A percentile compares a stretch with the other conserved stretches of the same genome.
These are phyloP conservation scores for Calonectria fujianensis DNA, from an alignment of 2,329 filamentous ascomycete genomes.

Conservation along the genomic window DNA sequence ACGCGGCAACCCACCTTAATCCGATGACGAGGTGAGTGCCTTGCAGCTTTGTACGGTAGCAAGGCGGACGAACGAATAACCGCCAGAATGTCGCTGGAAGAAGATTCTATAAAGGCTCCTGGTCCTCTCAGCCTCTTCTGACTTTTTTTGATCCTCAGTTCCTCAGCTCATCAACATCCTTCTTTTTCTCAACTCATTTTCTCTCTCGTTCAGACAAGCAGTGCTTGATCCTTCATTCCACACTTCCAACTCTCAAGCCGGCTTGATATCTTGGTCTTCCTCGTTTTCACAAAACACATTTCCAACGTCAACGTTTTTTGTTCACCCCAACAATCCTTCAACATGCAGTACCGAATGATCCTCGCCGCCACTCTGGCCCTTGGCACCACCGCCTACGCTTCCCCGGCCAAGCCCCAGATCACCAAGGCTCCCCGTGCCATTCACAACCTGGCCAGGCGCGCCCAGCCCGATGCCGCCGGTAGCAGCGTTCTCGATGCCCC, in stretches of 20 bases:
- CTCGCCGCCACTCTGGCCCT: constrained; percentile 52
- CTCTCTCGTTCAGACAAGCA: constrained; percentile 53
- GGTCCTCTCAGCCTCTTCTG: not conserved
- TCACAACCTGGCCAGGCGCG: constrained; percentile 44
- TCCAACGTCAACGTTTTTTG: constrained; percentile 15
- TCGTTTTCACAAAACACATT: constrained; percentile 18
- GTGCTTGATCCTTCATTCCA: constrained; percentile 53
- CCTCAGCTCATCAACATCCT: constrained; percentile 47
- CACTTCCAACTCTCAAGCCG: constrained; percentile 45
- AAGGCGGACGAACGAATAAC: not conserved
- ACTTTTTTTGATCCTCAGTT: constrained; percentile 30
- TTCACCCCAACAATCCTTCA: constrained; percentile 24
- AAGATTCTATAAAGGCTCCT: constrained; percentile 45
- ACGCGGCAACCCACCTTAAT: constrained; percentile 13
- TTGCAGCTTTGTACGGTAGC: not conserved
- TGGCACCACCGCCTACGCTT: constrained; percentile 46
- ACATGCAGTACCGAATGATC: constrained; percentile 56
- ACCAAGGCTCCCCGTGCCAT: constrained; percentile 44
- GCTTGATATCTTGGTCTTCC: constrained; percentile 48
- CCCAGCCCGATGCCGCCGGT: constrained; percentile 44
- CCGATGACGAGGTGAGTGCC: not conserved
- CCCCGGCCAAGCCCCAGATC: constrained; percentile 48
- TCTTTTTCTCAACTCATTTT: constrained; percentile 33
- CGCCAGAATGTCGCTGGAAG: no score
- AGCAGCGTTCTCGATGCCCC: constrained; percentile 52